Evolutionary conservation across 2,329 filamentous ascomycete species (phyloP).

Genomic region (Xylariomycetidae sp.): DNA sequence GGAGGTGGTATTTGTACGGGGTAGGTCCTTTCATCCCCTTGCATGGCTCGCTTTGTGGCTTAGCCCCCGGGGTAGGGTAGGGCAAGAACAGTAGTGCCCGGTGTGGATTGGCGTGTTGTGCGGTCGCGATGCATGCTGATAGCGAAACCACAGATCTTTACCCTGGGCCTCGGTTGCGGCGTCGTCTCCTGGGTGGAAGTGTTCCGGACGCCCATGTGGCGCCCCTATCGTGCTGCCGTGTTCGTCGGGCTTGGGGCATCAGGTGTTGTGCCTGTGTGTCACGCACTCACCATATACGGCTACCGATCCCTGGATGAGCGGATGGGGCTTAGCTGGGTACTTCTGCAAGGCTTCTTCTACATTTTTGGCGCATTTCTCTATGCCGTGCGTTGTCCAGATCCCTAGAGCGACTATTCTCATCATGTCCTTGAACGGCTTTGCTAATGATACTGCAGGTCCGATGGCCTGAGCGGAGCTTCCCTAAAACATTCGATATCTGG

Average conservation of each 20-base stretch:
- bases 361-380: slow-evolving; percentile 82
- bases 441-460: slow-evolving; percentile 47
- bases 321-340: slow-evolving; percentile 76
- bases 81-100: not conserved
- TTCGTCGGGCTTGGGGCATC: slow-evolving; percentile 84
- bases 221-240: slow-evolving; percentile 81
- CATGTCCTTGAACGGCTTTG: too few species aligned
- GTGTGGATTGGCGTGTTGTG: too few species aligned
- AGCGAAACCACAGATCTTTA: slow-evolving; percentile 67
- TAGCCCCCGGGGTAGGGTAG: not conserved
- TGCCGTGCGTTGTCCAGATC: slow-evolving; percentile 56
- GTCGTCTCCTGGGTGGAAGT: slow-evolving; percentile 71
- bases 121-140: too few species aligned
- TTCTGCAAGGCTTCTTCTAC: slow-evolving; percentile 77
- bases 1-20: slow-evolving; percentile 68
- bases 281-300: slow-evolving; percentile 66
- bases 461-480: slow-evolving; percentile 74
- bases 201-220: slow-evolving; percentile 78
- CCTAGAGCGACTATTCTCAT: too few species aligned
- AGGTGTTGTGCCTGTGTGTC: slow-evolving; percentile 74
- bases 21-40: slow-evolving; percentile 37
- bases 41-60: not conserved
- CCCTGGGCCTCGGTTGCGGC: slow-evolving; percentile 70
- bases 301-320: slow-evolving; percentile 57
- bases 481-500: slow-evolving; percentile 81